A percentile compares a stretch with the other conserved stretches of the same genome.
Evolutionary conservation across 2,329 filamentous ascomycete species (phyloP).

Genomic region (Ascochyta fabae): DNA sequence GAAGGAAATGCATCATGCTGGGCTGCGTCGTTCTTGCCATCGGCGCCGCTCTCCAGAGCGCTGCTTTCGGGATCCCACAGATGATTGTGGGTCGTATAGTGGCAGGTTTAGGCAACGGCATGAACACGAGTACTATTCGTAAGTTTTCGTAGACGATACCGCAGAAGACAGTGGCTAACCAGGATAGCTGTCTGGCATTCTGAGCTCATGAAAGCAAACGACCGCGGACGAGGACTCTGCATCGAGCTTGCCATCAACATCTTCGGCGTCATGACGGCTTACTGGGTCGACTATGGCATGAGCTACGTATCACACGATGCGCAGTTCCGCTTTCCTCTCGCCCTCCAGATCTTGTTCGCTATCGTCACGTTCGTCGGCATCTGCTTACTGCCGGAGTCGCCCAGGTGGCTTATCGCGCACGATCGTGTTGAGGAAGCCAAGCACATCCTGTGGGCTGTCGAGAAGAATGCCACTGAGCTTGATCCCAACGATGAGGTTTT

Average conservation of each 20-base stretch:
- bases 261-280: constrained; percentile 24
- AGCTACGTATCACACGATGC: constrained; percentile 18
- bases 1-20: constrained; percentile 62
- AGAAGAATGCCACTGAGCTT: constrained; percentile 30
- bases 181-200: constrained; percentile 49
- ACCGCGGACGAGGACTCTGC: constrained; percentile 23
- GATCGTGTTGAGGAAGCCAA: constrained; percentile 50
- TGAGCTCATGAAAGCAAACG: constrained; percentile 40
- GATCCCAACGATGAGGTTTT: constrained; percentile 49
- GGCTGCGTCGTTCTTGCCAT: constrained; percentile 53
- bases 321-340: constrained; percentile 56
- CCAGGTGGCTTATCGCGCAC: constrained; percentile 58
- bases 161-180: neutral
- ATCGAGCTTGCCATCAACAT: constrained; percentile 25
- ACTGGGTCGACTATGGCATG: constrained; percentile 24
- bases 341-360: constrained; percentile 60
- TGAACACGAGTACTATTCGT: constrained; percentile 35
- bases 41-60: constrained; percentile 43
- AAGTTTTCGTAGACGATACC: constrained; percentile 53
- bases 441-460: constrained; percentile 27
- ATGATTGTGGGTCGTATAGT: constrained; percentile 49
- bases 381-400: constrained; percentile 37
- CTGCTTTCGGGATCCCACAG: constrained; percentile 36
- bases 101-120: constrained; percentile 52
- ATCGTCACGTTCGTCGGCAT: neutral